Evolutionary conservation across 2,329 filamentous ascomycete species (phyloP), one percentile per base, ranked within the genome.

Genomic region (Alternaria dauci): DNA sequence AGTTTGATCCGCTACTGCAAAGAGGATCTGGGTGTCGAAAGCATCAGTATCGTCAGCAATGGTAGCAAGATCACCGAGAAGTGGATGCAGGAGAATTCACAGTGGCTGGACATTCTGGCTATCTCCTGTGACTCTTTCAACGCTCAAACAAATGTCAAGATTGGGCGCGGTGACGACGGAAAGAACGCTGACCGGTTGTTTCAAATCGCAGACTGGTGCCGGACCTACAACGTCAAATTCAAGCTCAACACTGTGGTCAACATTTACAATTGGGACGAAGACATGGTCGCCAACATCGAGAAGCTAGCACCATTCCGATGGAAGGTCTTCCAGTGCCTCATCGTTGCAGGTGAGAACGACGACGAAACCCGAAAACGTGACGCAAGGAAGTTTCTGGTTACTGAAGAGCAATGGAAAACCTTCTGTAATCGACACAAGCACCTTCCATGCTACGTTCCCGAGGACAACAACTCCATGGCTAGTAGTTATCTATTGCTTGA

Each of bases 171-270:
- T 14, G 38, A 34, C 6, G 50, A 52, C 23, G 52, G 52, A 8
- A 42, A 51, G 9, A 54, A 59, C 20, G 30, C 30, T 3, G 30
- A 30, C 9, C 44, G 44, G 28, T 25, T 59, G 4, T 51, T 36
- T 11, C 9, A 41, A 12, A 51, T 59, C 18, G 38, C 57, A 4
- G 38, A 41, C 2, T 55, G 39, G 52, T 59, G 46, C 32, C 26
- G 14, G 23, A 14, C 34, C 3, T 59, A 55, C 39, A 34, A 39
- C 16, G 23, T 59, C 18, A 55, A 55, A 38, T 55, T 59, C 46
- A 55, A 59, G 46, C 30, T 59, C 1, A 59, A 59, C 20, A 59
- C 57, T 2, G 57, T 59, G 4, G 57, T 59, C 8, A 55, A 55
- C 8, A 26, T 36, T 0, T 36, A 46, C 46, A 59, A 59, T 30